These are phyloP conservation scores for Oldenlandia corymbosa DNA, from an alignment of 257 asterid genomes.

Conservation along the genomic window DNA sequence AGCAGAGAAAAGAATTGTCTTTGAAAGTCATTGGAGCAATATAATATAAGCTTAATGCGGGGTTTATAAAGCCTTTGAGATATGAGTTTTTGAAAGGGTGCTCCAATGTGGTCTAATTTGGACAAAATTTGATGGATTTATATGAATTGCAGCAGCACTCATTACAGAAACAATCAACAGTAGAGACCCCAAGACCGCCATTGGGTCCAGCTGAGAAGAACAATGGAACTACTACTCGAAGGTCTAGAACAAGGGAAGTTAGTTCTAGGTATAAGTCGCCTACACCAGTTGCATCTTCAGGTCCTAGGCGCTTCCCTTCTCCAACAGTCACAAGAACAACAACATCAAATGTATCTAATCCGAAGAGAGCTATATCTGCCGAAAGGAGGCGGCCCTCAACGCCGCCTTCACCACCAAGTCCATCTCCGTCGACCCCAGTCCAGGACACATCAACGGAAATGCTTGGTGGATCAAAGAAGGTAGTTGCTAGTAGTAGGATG, in stretches of 20 bases:
- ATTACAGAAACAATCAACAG: constrained; percentile 42
- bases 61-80: constrained; percentile 28
- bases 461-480: constrained; percentile 41
- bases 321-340: constrained; percentile 43
- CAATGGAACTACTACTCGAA: constrained; percentile 42
- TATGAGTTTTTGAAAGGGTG: constrained; percentile 32
- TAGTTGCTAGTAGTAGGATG: constrained; percentile 37
- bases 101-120: constrained; percentile 51
- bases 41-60: constrained; percentile 27
- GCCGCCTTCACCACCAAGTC: constrained; percentile 46
- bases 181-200: constrained; percentile 41
- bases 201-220: constrained; percentile 56
- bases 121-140: constrained; percentile 59
- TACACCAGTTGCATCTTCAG: constrained; percentile 37
- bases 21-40: constrained; percentile 32
- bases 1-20: constrained; percentile 32
- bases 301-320: constrained; percentile 58
- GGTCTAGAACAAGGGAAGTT: constrained; percentile 62
- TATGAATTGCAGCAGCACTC: constrained; percentile 45
- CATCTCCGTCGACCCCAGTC: constrained; percentile 58
- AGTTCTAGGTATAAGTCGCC: constrained; percentile 82
- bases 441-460: constrained; percentile 42
- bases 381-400: constrained; percentile 64
- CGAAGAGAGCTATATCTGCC: constrained; percentile 69
- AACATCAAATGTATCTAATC: constrained; percentile 29